Base-by-base conservation (phyloP, 805 yeast species). In the Starmerella scarabaei region DNA sequence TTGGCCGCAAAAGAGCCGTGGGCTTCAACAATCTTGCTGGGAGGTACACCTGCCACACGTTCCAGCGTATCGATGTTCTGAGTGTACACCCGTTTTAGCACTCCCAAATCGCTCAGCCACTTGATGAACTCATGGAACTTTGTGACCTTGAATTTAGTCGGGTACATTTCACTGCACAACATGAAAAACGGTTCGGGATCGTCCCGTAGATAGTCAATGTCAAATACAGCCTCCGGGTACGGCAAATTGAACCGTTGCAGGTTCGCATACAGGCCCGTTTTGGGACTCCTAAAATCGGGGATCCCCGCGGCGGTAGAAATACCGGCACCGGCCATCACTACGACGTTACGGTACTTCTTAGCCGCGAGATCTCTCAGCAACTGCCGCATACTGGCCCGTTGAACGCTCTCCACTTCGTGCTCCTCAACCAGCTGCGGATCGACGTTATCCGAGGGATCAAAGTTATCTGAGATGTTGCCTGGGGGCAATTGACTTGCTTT, bases 21-120 rank as follows among this genome's bases (percentile, higher is more conserved):
- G 0, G 97, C 97, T 54, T 85, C 95, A 0, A 88, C 77, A 2
- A 88, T 66, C 43, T 61, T 66, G 12, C 75, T 74, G 16, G 65
- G 73, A 1, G 63, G 54, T 2, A 88, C 71, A 0, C 94, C 94
- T 0, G 94, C 91, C 16, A 79, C 63, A 49, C 93, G 67, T 56
- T 88, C 98, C 46, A 88, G 64, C 1, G 95, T 85, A 56, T 88
- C 97, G 36, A 88, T 86, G 56, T 88, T 88, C 56, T 88, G 97
- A 0, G 96, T 83, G 57, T 82, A 88, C 9, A 86, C 74, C 40
- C 96, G 64, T 33, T 71, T 63, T 49, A 88, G 61, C 30, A 64
- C 58, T 2, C 69, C 68, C 48, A 79, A 73, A 29, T 76, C 78
- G 50, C 83, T 77, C 20, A 84, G 63, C 41, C 82, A 53, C 44